Conservation (phyloP, 2,329 filamentous ascomycete species). For the Hirsutella minnesotensis region DNA sequence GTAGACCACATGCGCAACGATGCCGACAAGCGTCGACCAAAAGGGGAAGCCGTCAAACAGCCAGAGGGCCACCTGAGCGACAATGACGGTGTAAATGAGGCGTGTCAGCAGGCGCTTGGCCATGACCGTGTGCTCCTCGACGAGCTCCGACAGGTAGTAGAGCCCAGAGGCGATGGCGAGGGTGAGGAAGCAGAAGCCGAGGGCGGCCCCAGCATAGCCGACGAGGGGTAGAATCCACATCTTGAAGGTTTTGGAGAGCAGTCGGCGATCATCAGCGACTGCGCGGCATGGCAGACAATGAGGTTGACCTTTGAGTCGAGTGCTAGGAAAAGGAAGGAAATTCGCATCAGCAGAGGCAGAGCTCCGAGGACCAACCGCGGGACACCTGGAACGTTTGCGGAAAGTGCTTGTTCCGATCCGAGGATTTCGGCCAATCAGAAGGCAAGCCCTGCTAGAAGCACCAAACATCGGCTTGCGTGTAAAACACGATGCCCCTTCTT, state of each 20-base stretch:
- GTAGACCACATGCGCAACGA: constrained; percentile 76
- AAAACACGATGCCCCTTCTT: too few relatives aligned
- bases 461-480: too few relatives aligned
- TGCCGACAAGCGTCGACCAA: constrained; percentile 58
- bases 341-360: background rate
- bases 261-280: constrained; percentile 13
- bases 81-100: constrained; percentile 75
- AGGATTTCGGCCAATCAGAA: background rate
- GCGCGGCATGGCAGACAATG: background rate
- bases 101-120: constrained; percentile 77
- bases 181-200: constrained; percentile 90
- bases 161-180: constrained; percentile 95
- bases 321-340: background rate
- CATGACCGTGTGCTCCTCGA: constrained; percentile 93
- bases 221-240: constrained; percentile 97
- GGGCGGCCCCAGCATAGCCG: constrained; percentile 74
- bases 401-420: constrained; percentile 4
- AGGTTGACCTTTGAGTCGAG: background rate
- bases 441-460: too few relatives aligned
- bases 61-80: constrained; percentile 60
- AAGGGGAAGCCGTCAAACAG: constrained; percentile 80
- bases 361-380: background rate
- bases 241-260: background rate
- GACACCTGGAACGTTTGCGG: background rate
- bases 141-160: constrained; percentile 95